Conservation (phyloP, 148 eudicot genomes). For the Suaeda aralocaspica region DNA sequence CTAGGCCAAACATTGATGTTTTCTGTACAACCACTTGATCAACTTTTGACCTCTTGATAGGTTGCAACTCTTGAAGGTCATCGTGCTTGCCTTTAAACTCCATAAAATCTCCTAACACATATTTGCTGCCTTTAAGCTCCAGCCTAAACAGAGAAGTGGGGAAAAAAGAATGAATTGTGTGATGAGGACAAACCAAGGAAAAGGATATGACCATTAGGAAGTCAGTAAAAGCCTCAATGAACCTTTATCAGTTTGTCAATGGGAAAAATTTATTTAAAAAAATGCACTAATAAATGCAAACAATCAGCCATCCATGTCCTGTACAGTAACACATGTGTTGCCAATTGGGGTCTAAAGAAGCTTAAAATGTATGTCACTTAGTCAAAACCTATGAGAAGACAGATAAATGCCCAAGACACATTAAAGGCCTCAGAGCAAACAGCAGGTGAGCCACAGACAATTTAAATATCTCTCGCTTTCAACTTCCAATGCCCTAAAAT, state of each 20-base stretch:
- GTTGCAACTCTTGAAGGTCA: slow-evolving; percentile 55
- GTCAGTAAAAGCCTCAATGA: neutral
- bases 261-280: neutral
- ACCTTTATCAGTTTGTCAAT: neutral
- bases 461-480: neutral
- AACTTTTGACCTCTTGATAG: slow-evolving; percentile 82
- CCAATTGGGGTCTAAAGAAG: neutral
- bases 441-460: neutral
- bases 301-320: neutral
- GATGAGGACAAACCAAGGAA: neutral
- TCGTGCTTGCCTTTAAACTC: slow-evolving; percentile 91
- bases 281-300: neutral
- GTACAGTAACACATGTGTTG: neutral
- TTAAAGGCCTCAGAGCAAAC: neutral
- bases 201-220: neutral
- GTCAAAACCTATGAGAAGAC: neutral
- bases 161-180: neutral
- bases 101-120: slow-evolving; percentile 70
- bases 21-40: slow-evolving; percentile 61
- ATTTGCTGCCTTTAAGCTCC: slow-evolving; percentile 70
- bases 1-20: slow-evolving; percentile 86
- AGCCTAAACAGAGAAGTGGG: slow-evolving; percentile 41
- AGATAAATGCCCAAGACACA: neutral
- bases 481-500: neutral
- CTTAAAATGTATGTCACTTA: neutral